These are phyloP conservation scores for Ascobolus immersus DNA, from an alignment of 495 filamentous ascomycete genomes.

Conservation along the genomic window DNA sequence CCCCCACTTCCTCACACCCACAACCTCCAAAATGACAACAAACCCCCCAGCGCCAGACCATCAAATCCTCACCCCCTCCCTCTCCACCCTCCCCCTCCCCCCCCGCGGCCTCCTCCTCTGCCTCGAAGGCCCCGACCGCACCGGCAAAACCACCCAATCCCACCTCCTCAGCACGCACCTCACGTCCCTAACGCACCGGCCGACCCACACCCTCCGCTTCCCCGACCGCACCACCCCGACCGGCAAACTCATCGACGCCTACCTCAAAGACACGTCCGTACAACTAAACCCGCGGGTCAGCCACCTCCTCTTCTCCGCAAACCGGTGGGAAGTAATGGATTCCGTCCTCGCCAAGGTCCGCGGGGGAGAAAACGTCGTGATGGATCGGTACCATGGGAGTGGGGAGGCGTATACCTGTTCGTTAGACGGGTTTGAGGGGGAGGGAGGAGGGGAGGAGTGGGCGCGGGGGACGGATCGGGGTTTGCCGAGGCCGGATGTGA, in stretches of 20 bases:
- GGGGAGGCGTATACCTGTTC: constrained; percentile 89
- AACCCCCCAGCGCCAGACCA: no score
- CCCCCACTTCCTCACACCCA: no score
- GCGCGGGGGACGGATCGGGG: constrained; percentile 51
- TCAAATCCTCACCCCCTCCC: no score
- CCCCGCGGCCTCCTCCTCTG: constrained; percentile 54
- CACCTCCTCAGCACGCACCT: constrained; percentile 31
- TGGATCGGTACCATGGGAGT: constrained; percentile 87
- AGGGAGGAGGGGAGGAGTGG: constrained; percentile 53
- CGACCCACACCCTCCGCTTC: constrained; percentile 32
- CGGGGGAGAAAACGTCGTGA: constrained; percentile 48
- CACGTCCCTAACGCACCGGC: no score
- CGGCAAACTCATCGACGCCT: constrained; percentile 68
- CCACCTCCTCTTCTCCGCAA: constrained; percentile 85
- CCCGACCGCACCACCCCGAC: constrained; percentile 74
- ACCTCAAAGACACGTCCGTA: constrained; percentile 47
- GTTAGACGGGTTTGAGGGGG: constrained; percentile 80
- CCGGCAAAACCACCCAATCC: constrained; percentile 89
- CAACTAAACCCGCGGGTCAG: constrained; percentile 76
- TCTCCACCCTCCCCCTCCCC: constrained; percentile 4
- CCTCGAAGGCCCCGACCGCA: constrained; percentile 79
- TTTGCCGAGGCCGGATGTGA: constrained; percentile 63
- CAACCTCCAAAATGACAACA: no score
- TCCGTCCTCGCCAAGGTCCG: constrained; percentile 1
- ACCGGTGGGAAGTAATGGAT: constrained; percentile 54